Evolutionary conservation across 2,329 filamentous ascomycete genomes (phyloP), one percentile per base, ranked within the genome.

Genomic region (Westerdykella ornata): DNA sequence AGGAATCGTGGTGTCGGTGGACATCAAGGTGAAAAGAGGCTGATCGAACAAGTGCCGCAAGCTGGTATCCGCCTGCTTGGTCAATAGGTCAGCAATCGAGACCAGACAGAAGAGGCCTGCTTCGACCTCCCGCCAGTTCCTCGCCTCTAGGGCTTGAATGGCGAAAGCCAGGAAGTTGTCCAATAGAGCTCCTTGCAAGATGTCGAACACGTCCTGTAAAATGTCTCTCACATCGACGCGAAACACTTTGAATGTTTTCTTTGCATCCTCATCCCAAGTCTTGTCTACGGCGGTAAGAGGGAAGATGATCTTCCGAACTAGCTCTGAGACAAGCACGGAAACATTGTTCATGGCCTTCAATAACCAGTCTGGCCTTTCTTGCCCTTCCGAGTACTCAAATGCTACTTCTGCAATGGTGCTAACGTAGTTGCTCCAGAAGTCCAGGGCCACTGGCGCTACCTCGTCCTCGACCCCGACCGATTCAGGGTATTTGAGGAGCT

Each of bases 391-490:
- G 17, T 54, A 63, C 0, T 56, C 45, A 42, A 64, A 51, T 1
- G 49, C 49, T 67, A 71, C 57, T 80, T 84, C 45, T 73, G 77
- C 70, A 81, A 70, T 72, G 11, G 78, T 77, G 63, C 88, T 85
- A 5, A 85, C 78, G 58, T 82, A 88, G 1, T 78, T 81, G 14
- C 78, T 82, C 86, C 87, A 92, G 59, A 92, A 90, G 54, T 92
- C 85, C 12, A 90, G 73, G 1, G 82, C 78, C 1, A 80, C 77
- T 1, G 85, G 77, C 41, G 87, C 88, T 9, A 88, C 78, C 48
- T 79, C 81, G 54, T 92, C 84, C 41, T 90, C 85, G 3, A 76
- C 76, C 1, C 82, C 80, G 1, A 84, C 78, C 52, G 79, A 76
- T 1, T 85, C 85, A 11, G 79, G 71, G 11, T 80, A 76, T 15